These are phyloP conservation scores for Lipomyces kockii DNA, from an alignment of 805 yeast genomes.

Conservation along the genomic window DNA sequence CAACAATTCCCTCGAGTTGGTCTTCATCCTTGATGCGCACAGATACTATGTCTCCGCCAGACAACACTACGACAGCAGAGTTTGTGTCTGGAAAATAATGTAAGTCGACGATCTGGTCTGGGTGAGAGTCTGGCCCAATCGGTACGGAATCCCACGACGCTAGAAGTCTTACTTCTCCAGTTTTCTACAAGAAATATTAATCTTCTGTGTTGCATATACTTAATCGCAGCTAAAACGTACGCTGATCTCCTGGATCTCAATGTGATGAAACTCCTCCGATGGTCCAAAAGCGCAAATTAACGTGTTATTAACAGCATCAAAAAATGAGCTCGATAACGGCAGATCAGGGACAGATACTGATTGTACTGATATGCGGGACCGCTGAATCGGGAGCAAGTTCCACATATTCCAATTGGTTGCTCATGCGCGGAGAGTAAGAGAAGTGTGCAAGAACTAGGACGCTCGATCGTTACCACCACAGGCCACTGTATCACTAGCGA, in stretches of 20 bases:
- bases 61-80: conserved; percentile 55
- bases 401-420: conserved; percentile 16
- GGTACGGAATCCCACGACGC: conserved; percentile 58
- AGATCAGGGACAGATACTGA: conserved; percentile 70
- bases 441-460: not conserved
- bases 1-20: conserved; percentile 60
- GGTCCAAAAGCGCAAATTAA: conserved; percentile 67
- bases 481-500: too few relatives aligned
- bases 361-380: conserved; percentile 49
- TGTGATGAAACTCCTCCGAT: not conserved
- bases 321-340: conserved; percentile 56
- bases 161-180: conserved; percentile 56
- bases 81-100: conserved; percentile 27
- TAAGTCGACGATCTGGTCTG: conserved; percentile 15
- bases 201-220: not conserved
- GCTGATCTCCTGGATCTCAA: conserved; percentile 19
- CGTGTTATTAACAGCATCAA: conserved; percentile 76
- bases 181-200: conserved; percentile 35
- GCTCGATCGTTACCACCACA: too few relatives aligned
- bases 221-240: not conserved
- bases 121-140: not conserved
- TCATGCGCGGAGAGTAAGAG: not conserved
- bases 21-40: conserved; percentile 52
- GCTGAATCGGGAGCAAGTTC: conserved; percentile 31
- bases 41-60: conserved; percentile 71